Conservation (phyloP, 1,284 basidiomycete species). For the Clitocybe nebularis region DNA sequence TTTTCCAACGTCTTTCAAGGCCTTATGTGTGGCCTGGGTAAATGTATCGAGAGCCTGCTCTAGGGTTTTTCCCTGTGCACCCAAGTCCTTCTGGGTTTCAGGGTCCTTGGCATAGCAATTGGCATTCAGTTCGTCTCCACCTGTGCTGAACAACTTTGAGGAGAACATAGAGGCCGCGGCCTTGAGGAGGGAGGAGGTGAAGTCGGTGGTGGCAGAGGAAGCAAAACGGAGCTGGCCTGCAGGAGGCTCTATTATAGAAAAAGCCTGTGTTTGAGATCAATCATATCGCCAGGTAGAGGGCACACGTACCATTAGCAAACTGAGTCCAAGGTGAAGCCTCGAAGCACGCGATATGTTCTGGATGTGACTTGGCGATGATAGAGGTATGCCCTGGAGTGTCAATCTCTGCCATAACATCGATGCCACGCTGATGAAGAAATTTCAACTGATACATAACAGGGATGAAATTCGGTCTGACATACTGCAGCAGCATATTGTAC, state of each 20-base stretch:
- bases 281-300: too few species aligned
- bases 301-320: slow-evolving; percentile 52
- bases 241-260: slow-evolving; percentile 55
- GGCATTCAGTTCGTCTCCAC: slow-evolving; percentile 80
- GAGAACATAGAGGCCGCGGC: slow-evolving; percentile 44
- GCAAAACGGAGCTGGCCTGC: slow-evolving; percentile 79
- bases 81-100: slow-evolving; percentile 52
- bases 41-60: slow-evolving; percentile 66
- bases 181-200: slow-evolving; percentile 31
- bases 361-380: slow-evolving; percentile 59
- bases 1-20: slow-evolving; percentile 35
- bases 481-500: slow-evolving; percentile 72
- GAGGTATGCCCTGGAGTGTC: slow-evolving; percentile 84
- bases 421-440: slow-evolving; percentile 53
- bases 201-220: slow-evolving; percentile 35
- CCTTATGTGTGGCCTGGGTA: slow-evolving; percentile 41
- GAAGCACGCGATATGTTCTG: slow-evolving; percentile 73
- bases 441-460: slow-evolving; percentile 5
- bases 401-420: slow-evolving; percentile 73
- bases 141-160: slow-evolving; percentile 68
- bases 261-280: not conserved
- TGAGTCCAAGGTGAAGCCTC: slow-evolving; percentile 58
- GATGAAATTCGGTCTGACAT: slow-evolving; percentile 21
- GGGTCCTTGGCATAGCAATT: slow-evolving; percentile 66
- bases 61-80: slow-evolving; percentile 46